Evolutionary conservation across 495 filamentous ascomycete genomes (phyloP).

Genomic region (Barbatosphaeria neglecta): DNA sequence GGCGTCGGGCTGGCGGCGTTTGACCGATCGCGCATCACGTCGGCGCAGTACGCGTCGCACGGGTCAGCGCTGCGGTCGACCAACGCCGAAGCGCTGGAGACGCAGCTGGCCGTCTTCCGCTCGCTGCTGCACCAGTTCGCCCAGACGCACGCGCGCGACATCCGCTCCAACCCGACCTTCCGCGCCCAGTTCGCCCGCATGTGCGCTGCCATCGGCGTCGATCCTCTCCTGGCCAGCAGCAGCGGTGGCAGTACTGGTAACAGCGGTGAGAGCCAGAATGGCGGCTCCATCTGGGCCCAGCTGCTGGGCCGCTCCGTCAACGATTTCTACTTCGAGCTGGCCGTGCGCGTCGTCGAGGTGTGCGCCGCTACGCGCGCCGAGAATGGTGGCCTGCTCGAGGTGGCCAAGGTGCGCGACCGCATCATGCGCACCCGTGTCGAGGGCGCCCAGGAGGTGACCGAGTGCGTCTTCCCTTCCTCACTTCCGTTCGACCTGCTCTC

Average conservation of each 20-base stretch:
- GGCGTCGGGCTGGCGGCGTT: conserved; percentile 90
- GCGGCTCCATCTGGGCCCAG: conserved; percentile 80
- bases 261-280: no score
- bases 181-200: conserved; percentile 96
- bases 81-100: conserved; percentile 72
- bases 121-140: conserved; percentile 87
- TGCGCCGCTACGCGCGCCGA: conserved; percentile 78
- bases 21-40: conserved; percentile 66
- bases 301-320: conserved; percentile 83
- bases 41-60: conserved; percentile 77
- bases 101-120: conserved; percentile 92
- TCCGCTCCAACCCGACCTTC: conserved; percentile 87
- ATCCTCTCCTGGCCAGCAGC: conserved; percentile 75
- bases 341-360: conserved; percentile 85
- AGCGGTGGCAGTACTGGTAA: conserved; percentile 31
- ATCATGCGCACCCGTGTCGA: conserved; percentile 62
- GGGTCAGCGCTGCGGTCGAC: conserved; percentile 70
- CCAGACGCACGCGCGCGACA: conserved; percentile 86
- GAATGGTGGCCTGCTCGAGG: conserved; percentile 83
- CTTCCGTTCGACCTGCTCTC: no score
- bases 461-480: conserved; percentile 22
- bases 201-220: conserved; percentile 94
- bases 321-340: conserved; percentile 97
- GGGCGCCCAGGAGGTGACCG: conserved; percentile 62
- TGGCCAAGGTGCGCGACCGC: conserved; percentile 65